These are phyloP conservation scores for Erythrobasidium hasegawianum DNA, from an alignment of 1,284 basidiomycete genomes.

Conservation along the genomic window DNA sequence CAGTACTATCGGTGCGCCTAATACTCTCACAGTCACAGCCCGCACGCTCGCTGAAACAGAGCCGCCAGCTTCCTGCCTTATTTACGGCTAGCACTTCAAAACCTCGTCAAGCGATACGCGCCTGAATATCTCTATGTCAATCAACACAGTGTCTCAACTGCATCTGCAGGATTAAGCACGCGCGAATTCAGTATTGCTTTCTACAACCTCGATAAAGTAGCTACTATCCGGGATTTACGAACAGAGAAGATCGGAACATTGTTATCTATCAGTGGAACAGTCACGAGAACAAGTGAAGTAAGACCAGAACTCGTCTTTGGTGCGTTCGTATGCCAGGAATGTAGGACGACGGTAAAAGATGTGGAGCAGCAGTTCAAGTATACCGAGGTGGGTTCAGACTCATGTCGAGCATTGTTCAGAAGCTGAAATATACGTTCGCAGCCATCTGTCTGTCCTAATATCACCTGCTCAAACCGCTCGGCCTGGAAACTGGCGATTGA, in stretches of 20 bases:
- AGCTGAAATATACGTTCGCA: no score
- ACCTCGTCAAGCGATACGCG: constrained; percentile 79
- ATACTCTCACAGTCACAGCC: no score
- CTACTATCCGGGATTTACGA: constrained; percentile 89
- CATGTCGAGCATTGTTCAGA: no score
- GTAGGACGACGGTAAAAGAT: constrained; percentile 78
- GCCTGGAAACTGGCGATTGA: constrained; percentile 96
- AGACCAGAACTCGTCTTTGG: constrained; percentile 90
- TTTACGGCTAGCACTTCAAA: constrained; percentile 81
- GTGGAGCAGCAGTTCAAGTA: constrained; percentile 99
- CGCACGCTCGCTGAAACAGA: no score
- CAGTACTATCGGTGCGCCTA: constrained; percentile 86
- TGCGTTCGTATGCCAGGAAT: constrained; percentile 87
- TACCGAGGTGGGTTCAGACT: constrained; percentile 76
- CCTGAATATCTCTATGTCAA: constrained; percentile 93
- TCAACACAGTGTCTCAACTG: constrained; percentile 52
- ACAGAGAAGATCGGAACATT: constrained; percentile 90
- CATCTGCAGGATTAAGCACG: constrained; percentile 68
- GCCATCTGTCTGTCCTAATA: constrained; percentile 91
- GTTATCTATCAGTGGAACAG: constrained; percentile 90
- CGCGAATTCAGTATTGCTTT: constrained; percentile 95
- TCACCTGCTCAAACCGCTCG: constrained; percentile 81
- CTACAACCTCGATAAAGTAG: constrained; percentile 70
- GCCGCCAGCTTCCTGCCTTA: constrained; percentile 83
- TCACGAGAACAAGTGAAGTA: constrained; percentile 96